These are phyloP conservation scores for Craterostigma plantagineum DNA, from an alignment of 257 asterid genomes.

Conservation along the genomic window DNA sequence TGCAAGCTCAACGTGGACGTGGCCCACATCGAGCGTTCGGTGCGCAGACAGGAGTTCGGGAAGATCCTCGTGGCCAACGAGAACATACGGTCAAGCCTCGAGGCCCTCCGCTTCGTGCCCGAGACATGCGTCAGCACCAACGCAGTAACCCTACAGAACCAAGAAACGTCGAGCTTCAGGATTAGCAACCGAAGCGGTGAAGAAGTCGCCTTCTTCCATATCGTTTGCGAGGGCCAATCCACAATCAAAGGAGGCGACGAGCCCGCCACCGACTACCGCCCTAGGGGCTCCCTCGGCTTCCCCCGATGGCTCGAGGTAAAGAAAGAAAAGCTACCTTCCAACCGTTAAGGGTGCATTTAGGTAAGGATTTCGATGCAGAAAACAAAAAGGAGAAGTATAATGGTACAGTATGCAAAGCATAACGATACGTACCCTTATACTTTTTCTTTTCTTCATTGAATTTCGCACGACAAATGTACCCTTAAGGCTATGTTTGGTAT, in stretches of 20 bases:
- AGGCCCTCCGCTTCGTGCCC: conserved; percentile 49
- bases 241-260: conserved; percentile 31
- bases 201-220: conserved; percentile 42
- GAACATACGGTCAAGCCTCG: conserved; percentile 20
- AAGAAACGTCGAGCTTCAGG: conserved; percentile 42
- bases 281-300: conserved; percentile 59
- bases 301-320: conserved; percentile 97
- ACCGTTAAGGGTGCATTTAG: neutral
- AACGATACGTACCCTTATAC: no score
- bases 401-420: no score
- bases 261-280: conserved; percentile 27
- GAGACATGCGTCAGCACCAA: conserved; percentile 36
- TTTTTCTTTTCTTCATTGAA: no score
- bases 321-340: neutral
- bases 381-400: no score
- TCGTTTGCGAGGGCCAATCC: conserved; percentile 64
- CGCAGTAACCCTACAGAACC: conserved; percentile 45
- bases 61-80: conserved; percentile 31
- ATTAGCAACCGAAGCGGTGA: conserved; percentile 55
- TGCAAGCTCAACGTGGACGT: conserved; percentile 73
- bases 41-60: conserved; percentile 69
- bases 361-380: no score
- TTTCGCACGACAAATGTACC: no score
- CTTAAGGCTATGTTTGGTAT: no score
- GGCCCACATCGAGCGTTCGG: conserved; percentile 61